These are phyloP conservation scores for Tephrocybe sp. DNA, from an alignment of 768 basidiomycete genomes.

Conservation along the genomic window DNA sequence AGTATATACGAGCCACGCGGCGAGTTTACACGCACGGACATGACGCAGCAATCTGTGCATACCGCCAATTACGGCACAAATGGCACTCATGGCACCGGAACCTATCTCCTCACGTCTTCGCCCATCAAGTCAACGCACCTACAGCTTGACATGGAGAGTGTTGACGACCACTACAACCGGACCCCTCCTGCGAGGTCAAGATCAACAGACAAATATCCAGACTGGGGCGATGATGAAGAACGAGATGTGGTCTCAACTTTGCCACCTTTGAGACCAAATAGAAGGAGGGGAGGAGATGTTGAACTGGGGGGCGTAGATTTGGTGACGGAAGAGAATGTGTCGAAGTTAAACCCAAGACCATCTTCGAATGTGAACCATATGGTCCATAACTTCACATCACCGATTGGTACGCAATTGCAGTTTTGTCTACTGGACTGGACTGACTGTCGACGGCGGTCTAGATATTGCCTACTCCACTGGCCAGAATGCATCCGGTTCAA, in stretches of 20 bases:
- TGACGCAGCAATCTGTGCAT: conserved; percentile 15
- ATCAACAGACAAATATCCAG: conserved; percentile 18
- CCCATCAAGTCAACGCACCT: conserved; percentile 25
- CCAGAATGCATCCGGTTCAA: conserved; percentile 8
- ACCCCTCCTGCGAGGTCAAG: conserved; percentile 7
- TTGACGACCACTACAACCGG: conserved; percentile 17
- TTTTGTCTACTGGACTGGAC: background rate
- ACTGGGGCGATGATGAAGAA: conserved; percentile 26
- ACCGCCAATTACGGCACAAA: conserved; percentile 9
- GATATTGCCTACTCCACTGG: conserved; percentile 24
- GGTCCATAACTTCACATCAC: conserved; percentile 66
- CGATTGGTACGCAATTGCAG: conserved; percentile 49
- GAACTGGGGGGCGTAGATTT: conserved; percentile 32
- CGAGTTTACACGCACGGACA: conserved; percentile 15
- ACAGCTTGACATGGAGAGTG: conserved; percentile 15
- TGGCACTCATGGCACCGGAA: conserved; percentile 14
- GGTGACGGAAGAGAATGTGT: conserved; percentile 42
- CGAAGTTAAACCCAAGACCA: conserved; percentile 35
- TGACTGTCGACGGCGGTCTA: conserved; percentile 6
- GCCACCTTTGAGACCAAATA: conserved; percentile 39
- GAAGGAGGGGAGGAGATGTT: conserved; percentile 36
- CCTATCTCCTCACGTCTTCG: conserved; percentile 33
- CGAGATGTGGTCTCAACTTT: conserved; percentile 22
- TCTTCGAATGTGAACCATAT: conserved; percentile 42
- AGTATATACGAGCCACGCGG: conserved; percentile 21